phyloP scores from a whole-genome alignment of 2,329 filamentous ascomycete species.

The Penicillium sclerotigenum region DNA sequence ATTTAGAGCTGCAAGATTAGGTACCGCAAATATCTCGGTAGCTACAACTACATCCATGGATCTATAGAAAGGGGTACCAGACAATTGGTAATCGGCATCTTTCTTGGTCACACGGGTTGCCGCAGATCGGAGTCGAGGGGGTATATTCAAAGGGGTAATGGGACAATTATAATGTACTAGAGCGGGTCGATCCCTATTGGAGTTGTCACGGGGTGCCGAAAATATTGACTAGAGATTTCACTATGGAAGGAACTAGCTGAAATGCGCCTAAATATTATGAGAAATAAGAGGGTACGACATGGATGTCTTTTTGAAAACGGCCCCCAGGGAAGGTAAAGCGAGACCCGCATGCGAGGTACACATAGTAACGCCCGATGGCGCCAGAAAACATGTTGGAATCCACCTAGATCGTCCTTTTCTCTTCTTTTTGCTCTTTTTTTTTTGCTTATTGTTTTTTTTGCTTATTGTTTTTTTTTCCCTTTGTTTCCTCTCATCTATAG shows the following conservation, averaged over 20 bases:
- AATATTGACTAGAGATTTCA: slow-evolving; percentile 2
- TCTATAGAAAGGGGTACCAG: not conserved
- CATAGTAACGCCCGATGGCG: slow-evolving; percentile 12
- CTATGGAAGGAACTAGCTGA: not conserved
- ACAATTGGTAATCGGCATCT: not conserved
- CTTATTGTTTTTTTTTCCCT: not conserved
- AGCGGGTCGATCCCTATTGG: not conserved
- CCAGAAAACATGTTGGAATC: slow-evolving; percentile 12
- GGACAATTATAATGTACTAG: not conserved
- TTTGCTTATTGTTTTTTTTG: not conserved
- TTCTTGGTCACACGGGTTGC: slow-evolving; percentile 6
- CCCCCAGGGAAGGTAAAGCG: slow-evolving; percentile 19
- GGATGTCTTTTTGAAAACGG: not conserved
- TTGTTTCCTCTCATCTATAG: slow-evolving; percentile 11
- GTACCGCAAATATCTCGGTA: not conserved
- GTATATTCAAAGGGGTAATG: not conserved
- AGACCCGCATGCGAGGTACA: slow-evolving; percentile 11
- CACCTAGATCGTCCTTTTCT: slow-evolving; percentile 10
- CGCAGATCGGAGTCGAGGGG: slow-evolving; percentile 6
- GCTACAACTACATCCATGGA: not conserved
- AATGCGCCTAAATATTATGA: not conserved
- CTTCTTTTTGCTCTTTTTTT: slow-evolving; percentile 3
- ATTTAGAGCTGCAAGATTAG: not conserved
- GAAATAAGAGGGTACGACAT: not conserved
- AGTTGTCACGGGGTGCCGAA: slow-evolving; percentile 9